Base-by-base conservation (phyloP, 768 basidiomycete species). In the Paxillus involutus region DNA sequence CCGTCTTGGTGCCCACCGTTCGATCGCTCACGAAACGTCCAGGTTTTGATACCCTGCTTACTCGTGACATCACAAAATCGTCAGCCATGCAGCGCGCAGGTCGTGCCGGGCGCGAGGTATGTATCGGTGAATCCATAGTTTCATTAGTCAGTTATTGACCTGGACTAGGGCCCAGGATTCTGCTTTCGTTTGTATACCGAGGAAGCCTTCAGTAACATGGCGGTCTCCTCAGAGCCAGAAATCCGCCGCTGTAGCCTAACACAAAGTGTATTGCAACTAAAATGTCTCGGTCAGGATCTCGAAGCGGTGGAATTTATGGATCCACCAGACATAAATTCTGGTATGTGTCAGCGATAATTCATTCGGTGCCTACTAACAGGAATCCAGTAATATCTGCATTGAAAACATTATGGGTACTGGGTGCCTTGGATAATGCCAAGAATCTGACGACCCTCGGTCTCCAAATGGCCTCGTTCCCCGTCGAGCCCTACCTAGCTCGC, bases 101-200 rank as follows among this genome's bases (percentile, higher is more conserved):
- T 68, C 91, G 97, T 52, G 97, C 96, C 0, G 97, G 97, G 57
- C 92, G 97, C 53, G 94, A 98, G 72, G 90, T 89, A 63, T 24
- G 11, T 33, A 5, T 11, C 3, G 14, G 42, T 19, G 0, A 29
- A 13, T 37, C 32, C 9, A 16, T 12, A 14, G 43, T 35, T 46
- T 47, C 35, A 19, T 14, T 9, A 2, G 16, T 21, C 35, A 13
- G 30, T 41, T 12, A 51, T 35, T 59, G 52, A 66, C 40, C 0
- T 7, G 35, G 33, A 4, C 16, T 55, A 92, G 89, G 86, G 91
- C 4, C 73, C 78, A 32, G 97, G 97, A 8, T 76, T 80, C 44
- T 99, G 97, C 71, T 99, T 91, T 73, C 84, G 97, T 21, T 75
- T 99, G 12, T 99, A 96, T 72, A 94, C 96, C 0, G 89, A 95